Evolutionary conservation across 2,329 filamentous ascomycete genomes (phyloP), one percentile per base, ranked within the genome.

Genomic region (Cladosporium sp.): DNA sequence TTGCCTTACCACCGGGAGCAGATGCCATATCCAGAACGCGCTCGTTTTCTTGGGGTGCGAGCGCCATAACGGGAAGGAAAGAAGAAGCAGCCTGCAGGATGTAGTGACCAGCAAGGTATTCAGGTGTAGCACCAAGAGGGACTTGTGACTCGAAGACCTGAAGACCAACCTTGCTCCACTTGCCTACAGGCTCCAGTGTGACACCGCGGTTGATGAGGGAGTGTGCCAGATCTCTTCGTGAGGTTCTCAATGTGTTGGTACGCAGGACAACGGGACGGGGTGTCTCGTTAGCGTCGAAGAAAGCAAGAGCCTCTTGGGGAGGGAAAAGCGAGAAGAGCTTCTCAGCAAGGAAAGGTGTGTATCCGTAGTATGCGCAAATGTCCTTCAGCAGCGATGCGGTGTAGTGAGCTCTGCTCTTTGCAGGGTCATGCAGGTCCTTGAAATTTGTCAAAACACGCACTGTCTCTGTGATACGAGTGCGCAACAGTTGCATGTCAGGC

Each of bases 201-300:
- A 99, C 94, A 64, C 94, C 94, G 64, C 93, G 89, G 78, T 96
- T 96, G 81, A 97, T 97, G 61, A 97, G 83, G 1, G 92, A 84
- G 74, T 97, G 92, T 9, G 94, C 94, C 17, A 99, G 87, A 63
- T 96, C 92, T 65, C 86, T 78, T 65, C 86, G 80, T 68, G 87
- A 85, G 15, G 86, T 88, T 67, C 91, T 88, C 60, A 99, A 84
- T 8, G 93, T 99, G 76, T 99, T 99, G 63, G 94, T 97, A 70
- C 94, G 88, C 72, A 99, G 95, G 65, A 99, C 94, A 60, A 99
- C 87, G 3, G 94, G 94, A 54, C 94, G 86, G 14, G 92, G 86
- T 28, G 90, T 92, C 78, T 99, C 94, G 85, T 99, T 99, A 68
- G 93, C 93, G 78, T 99, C 94, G 78, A 99, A 97, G 77, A 99